Evolutionary conservation across 2,329 filamentous ascomycete species (phyloP).

Genomic region (Diplodia sapinea): DNA sequence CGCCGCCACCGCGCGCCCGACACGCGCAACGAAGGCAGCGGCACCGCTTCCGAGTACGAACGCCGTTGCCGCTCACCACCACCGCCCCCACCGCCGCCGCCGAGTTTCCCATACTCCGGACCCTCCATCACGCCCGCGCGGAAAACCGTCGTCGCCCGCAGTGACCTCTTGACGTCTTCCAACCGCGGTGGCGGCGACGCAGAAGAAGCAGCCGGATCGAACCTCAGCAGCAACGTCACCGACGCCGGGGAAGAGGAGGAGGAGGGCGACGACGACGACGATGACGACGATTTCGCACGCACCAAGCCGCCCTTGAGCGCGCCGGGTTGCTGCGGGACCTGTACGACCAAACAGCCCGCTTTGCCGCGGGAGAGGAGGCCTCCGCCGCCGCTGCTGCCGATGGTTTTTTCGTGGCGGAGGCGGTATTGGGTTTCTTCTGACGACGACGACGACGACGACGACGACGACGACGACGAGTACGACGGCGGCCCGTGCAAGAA

Average conservation of each 20-base stretch:
- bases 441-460: no score
- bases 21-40: neutral
- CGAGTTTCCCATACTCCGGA: neutral
- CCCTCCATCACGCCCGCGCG: neutral
- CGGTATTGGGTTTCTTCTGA: neutral
- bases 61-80: neutral
- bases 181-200: neutral
- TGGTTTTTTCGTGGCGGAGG: constrained; percentile 5
- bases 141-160: neutral
- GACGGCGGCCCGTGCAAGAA: neutral
- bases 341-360: neutral
- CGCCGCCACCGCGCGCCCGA: constrained; percentile 1
- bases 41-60: neutral
- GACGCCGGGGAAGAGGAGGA: neutral
- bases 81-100: no score
- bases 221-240: neutral
- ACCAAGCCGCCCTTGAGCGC: neutral
- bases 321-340: neutral
- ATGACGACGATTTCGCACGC: neutral
- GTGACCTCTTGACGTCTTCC: neutral
- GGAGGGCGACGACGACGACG: no score
- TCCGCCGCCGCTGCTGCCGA: neutral
- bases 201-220: neutral
- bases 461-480: no score
- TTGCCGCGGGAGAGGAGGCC: neutral